phyloP scores from a whole-genome alignment of 169 alveolate species.

The Eimeria nieschulzi region DNA sequence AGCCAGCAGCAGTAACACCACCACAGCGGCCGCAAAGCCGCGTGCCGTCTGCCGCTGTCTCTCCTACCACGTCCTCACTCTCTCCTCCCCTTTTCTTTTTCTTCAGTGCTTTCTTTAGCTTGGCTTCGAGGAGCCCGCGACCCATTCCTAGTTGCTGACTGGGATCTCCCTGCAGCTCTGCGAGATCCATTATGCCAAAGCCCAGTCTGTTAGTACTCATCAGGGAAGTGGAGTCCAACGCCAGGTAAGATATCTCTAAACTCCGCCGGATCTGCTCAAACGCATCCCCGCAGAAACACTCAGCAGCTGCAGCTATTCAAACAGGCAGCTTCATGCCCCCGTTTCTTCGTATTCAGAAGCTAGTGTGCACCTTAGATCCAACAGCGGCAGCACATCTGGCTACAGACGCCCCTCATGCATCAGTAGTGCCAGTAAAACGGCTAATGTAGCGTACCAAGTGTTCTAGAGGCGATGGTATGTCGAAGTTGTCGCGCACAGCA shows the following conservation, averaged over 20 bases:
- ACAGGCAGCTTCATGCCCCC: neutral
- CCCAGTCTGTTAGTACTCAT: constrained; percentile 73
- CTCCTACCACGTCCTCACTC: constrained; percentile 15
- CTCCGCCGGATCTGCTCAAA: constrained; percentile 69
- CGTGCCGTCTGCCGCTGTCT: constrained; percentile 37
- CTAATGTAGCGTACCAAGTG: constrained; percentile 55
- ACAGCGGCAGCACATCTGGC: neutral
- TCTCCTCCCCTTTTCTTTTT: constrained; percentile 46
- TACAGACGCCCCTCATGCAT: neutral
- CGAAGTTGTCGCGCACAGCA: constrained; percentile 87
- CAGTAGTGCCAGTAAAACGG: neutral
- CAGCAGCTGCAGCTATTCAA: neutral
- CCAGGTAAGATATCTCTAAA: constrained; percentile 62
- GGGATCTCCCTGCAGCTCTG: constrained; percentile 67
- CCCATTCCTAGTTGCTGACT: constrained; percentile 50
- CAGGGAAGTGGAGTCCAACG: constrained; percentile 73
- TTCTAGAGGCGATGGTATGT: constrained; percentile 90
- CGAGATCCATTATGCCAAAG: constrained; percentile 73
- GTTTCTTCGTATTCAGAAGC: neutral
- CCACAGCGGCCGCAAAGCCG: constrained; percentile 48
- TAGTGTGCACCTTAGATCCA: neutral
- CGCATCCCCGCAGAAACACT: neutral
- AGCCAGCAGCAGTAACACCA: neutral
- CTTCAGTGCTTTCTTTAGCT: constrained; percentile 39
- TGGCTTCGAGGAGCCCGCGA: constrained; percentile 39